Evolutionary conservation across 2,329 filamentous ascomycete genomes (phyloP), one percentile per base, ranked within the genome.

Genomic region (Salinomyces thailandicus): DNA sequence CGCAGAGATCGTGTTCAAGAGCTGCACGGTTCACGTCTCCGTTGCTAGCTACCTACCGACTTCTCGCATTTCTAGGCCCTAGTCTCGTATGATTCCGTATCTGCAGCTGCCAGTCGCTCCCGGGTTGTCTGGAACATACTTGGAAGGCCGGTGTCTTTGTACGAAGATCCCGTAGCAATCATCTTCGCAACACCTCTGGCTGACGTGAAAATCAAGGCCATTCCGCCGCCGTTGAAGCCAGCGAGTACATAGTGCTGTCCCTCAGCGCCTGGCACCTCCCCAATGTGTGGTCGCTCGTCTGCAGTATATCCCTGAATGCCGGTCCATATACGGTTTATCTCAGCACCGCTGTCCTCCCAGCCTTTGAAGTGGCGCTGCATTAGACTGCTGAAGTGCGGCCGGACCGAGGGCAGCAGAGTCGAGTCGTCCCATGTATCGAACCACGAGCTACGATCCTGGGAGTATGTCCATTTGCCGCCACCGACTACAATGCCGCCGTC

Each of bases 321-420:
- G 5, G 60, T 66, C 67, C 66, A 70, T 1, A 64, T 43, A 3
- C 51, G 50, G 15, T 63, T 52, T 0, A 55, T 48, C 3, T 55
- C 43, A 4, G 62, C 64, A 4, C 52, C 54, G 14, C 54, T 64
- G 3, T 61, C 44, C 32, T 71, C 64, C 70, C 69, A 74, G 0
- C 69, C 69, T 1, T 42, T 50, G 37, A 71, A 72, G 32, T 60
- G 59, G 4, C 58, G 50, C 41, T 67, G 63, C 62, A 72, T 72
- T 36, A 68, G 69, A 0, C 56, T 56, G 15, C 66, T 56, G 42
- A 70, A 73, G 47, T 72, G 66, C 16, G 52, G 33, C 20, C 55
- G 54, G 0, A 64, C 64, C 0, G 53, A 42, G 3, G 61, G 57
- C n/a, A 75, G 66, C 3, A 67, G 45, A 4, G 52, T 55, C 4